phyloP scores from a whole-genome alignment of 1,284 basidiomycete genomes.

The Ceratobasidium sp. region DNA sequence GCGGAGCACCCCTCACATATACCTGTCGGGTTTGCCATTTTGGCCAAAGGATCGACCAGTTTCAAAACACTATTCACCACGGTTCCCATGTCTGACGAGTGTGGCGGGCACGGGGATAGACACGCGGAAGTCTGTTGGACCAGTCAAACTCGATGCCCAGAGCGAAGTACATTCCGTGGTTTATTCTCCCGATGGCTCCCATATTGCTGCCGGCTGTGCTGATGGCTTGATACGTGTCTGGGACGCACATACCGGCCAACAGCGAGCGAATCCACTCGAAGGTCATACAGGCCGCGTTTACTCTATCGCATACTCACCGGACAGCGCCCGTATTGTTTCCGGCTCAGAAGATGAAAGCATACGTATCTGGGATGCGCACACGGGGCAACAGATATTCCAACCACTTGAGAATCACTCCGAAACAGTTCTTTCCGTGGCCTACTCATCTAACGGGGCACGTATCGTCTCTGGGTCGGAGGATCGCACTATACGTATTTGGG shows the following conservation, averaged over 20 bases:
- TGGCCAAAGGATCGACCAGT: conserved; percentile 20
- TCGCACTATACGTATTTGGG: conserved; percentile 30
- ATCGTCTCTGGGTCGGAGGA: conserved; percentile 22
- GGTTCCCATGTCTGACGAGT: background rate
- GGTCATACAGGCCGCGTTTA: background rate
- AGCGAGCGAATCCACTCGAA: background rate
- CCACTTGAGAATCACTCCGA: conserved; percentile 8
- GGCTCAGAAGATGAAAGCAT: conserved; percentile 20
- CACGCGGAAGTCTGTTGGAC: too few species aligned
- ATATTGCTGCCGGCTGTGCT: background rate
- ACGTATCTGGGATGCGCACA: conserved; percentile 37
- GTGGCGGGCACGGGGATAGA: background rate
- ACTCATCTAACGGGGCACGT: conserved; percentile 24
- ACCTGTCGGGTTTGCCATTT: conserved; percentile 48
- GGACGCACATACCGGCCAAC: conserved; percentile 11
- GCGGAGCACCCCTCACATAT: conserved; percentile 48
- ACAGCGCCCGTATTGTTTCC: conserved; percentile 25
- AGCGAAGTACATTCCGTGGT: background rate
- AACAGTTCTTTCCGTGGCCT: conserved; percentile 9
- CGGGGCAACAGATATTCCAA: background rate
- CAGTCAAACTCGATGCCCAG: too few species aligned
- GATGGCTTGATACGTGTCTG: background rate
- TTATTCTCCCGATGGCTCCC: background rate
- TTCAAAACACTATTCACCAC: background rate
- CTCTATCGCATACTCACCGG: conserved; percentile 24